These are phyloP conservation scores for Achlya hypogyna DNA, from an alignment of 352 stramenopile genomes.

Conservation along the genomic window DNA sequence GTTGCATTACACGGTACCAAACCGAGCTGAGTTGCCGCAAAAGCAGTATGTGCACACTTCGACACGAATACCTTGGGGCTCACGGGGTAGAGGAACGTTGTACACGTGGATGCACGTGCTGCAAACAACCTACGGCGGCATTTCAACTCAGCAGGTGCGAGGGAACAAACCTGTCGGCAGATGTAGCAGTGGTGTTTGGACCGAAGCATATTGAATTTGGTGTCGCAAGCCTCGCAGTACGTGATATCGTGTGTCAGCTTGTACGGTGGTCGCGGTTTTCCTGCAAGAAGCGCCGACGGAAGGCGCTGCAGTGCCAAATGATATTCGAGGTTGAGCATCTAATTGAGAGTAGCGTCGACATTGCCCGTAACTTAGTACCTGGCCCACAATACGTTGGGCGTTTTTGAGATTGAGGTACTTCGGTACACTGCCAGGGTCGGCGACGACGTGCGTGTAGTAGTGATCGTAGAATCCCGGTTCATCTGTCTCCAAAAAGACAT, in stretches of 20 bases:
- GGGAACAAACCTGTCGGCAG: background rate
- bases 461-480: background rate
- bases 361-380: background rate
- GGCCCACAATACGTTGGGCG: background rate
- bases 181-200: slow-evolving; percentile 2
- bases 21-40: background rate
- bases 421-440: background rate
- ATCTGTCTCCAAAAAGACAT: background rate
- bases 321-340: slow-evolving; percentile 4
- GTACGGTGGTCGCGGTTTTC: background rate
- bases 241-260: background rate
- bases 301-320: background rate
- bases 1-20: background rate
- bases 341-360: background rate
- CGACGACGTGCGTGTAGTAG: background rate
- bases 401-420: background rate
- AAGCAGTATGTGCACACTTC: background rate
- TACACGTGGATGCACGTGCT: background rate
- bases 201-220: background rate
- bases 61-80: background rate
- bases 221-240: background rate
- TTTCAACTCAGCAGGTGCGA: background rate
- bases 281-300: background rate
- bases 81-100: background rate
- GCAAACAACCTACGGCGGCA: background rate